phyloP scores from a whole-genome alignment of 768 basidiomycete species.

The Lactarius tabidus region DNA sequence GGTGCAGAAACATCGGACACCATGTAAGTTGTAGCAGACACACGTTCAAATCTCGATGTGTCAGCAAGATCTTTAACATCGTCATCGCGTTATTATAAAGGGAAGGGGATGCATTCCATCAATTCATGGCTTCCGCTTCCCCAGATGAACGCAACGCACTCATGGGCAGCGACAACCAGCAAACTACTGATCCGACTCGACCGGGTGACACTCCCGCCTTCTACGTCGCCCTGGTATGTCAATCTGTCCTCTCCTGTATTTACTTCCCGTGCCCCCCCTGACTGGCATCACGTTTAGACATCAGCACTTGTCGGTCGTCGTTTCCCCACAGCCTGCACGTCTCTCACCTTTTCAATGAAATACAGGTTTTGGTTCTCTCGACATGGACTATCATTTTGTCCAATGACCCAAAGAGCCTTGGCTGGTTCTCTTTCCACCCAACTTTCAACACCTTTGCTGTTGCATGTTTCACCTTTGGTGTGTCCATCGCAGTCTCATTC shows the following conservation, averaged over 20 bases:
- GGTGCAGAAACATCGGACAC: no score
- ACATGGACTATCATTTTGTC: conserved; percentile 47
- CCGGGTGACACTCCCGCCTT: conserved; percentile 37
- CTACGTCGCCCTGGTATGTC: conserved; percentile 37
- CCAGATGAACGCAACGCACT: conserved; percentile 11
- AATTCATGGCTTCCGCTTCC: neutral
- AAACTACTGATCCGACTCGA: conserved; percentile 37
- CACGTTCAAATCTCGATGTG: neutral
- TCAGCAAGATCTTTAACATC: neutral
- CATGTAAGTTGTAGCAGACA: no score
- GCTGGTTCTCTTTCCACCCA: conserved; percentile 70
- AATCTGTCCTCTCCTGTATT: neutral
- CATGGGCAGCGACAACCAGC: conserved; percentile 25
- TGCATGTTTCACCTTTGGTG: conserved; percentile 58
- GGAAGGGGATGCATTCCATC: neutral
- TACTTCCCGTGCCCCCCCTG: neutral
- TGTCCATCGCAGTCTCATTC: conserved; percentile 17
- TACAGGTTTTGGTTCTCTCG: conserved; percentile 23
- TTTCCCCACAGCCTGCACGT: neutral
- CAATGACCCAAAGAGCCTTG: conserved; percentile 42
- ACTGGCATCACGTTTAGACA: conserved; percentile 18
- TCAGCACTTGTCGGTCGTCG: conserved; percentile 13
- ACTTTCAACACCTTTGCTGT: conserved; percentile 56
- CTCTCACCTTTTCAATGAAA: neutral
- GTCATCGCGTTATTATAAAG: neutral